Evolutionary conservation across 1,139 yeast species (phyloP), one percentile per base, ranked within the genome.

Genomic region (Suhomyces terraborum): DNA sequence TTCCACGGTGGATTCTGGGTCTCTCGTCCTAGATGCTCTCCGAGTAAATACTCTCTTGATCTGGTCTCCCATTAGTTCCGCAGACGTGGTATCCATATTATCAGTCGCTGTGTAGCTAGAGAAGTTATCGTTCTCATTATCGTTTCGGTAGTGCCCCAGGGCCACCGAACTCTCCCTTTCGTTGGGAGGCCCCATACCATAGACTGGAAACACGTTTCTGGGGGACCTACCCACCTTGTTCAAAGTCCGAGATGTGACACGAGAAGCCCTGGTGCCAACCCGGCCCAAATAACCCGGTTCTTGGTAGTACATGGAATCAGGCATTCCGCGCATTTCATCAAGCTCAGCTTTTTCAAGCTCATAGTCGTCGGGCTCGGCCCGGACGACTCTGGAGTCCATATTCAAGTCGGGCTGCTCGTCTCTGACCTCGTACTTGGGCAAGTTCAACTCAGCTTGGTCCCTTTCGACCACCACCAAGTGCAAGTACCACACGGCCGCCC

Each of bases 351-450:
- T 23, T 4, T 28, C 41, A 5, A 24, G 21, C 7, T 28, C n/a
- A 5, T 26, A 21, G 9, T 37, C 36, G 4, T 23, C 17, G 17
- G 32, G 16, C n/a, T 7, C 35, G 31, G 6, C 36, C 27, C 29
- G 22, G 6, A 84, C 84, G 13, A 85, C 93, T 62, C 93, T 74
- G 3, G 91, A 84, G 57, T 85, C 94, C 66, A 79, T 73, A 50
- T 81, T 82, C 49, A 84, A 64, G 54, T 84, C 85, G 2, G 94
- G 93, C 53, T 84, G 93, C 58, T 84, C 93, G 62, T 85, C 94
- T 51, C 82, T 73, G 38, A 81, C 79, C 27, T 82, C 89, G 50
- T 77, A 84, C 35, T 68, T 65, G 7, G 94, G 94, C 47, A 85
- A 69, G 25, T 79, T 71, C 58, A 84, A 66, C 38, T 66, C 56